Percentiles rank a stretch among this genome's conserved stretches.
Evolutionary conservation across 2,329 filamentous ascomycete species (phyloP).

Genomic region (Beauveria caledonica): DNA sequence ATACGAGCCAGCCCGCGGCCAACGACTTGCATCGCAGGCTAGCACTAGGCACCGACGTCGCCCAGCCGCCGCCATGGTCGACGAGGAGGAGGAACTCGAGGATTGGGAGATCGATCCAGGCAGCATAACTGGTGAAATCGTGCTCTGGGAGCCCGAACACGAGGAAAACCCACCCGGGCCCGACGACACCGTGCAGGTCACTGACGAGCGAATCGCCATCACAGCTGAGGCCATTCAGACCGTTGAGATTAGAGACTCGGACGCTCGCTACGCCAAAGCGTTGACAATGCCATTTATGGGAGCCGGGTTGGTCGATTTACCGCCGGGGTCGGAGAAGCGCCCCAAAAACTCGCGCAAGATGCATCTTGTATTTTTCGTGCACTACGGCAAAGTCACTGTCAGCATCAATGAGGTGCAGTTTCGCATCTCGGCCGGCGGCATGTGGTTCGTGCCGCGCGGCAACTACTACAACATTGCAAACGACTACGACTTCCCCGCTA

Average conservation of each 20-base stretch:
- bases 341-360: conserved; percentile 90
- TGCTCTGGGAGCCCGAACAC: conserved; percentile 53
- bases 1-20: not conserved
- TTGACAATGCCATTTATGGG: conserved; percentile 80
- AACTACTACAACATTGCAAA: conserved; percentile 93
- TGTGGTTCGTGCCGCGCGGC: conserved; percentile 91
- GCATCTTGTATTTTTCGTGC: conserved; percentile 95
- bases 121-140: conserved; percentile 53
- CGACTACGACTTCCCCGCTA: conserved; percentile 60
- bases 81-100: conserved; percentile 51
- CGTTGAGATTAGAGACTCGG: conserved; percentile 52
- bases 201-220: conserved; percentile 49
- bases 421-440: conserved; percentile 75
- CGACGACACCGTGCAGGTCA: conserved; percentile 46
- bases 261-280: conserved; percentile 85
- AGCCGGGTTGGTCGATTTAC: conserved; percentile 81
- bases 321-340: conserved; percentile 73
- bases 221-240: conserved; percentile 48
- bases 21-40: not conserved
- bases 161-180: conserved; percentile 45
- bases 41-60: conserved; percentile 22
- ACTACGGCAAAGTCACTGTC: conserved; percentile 72
- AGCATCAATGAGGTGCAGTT: conserved; percentile 69
- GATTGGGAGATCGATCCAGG: conserved; percentile 66
- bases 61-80: conserved; percentile 28